Percentiles rank a stretch among this genome's conserved stretches.
Conservation (phyloP, 768 basidiomycete species). For the Trametes meyenii region DNA sequence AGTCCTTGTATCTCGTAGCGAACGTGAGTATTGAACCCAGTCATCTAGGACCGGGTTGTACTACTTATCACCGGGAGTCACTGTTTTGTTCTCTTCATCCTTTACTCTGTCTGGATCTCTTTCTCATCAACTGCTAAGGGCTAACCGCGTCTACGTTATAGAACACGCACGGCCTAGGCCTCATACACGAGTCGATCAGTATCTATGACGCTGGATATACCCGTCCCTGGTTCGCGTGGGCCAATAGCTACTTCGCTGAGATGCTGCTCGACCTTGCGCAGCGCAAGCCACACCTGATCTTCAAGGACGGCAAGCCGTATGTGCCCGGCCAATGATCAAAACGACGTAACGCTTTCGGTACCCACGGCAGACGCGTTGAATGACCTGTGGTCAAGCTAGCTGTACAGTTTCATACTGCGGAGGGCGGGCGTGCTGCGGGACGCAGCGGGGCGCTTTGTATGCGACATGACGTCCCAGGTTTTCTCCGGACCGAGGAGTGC, state of each 20-base stretch:
- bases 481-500: neutral
- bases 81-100: neutral
- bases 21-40: constrained; percentile 52
- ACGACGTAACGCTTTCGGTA: too few relatives aligned
- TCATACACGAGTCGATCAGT: constrained; percentile 75
- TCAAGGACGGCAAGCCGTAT: constrained; percentile 59
- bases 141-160: constrained; percentile 30
- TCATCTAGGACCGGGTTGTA: neutral
- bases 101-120: neutral
- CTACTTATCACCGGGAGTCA: too few relatives aligned
- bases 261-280: constrained; percentile 78
- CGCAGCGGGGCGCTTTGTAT: neutral
- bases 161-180: constrained; percentile 76
- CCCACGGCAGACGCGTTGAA: neutral
- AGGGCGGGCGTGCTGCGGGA: constrained; percentile 3
- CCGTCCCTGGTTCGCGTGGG: constrained; percentile 82
- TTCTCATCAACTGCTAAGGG: too few relatives aligned
- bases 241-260: constrained; percentile 82
- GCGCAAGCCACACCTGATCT: constrained; percentile 70
- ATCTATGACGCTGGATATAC: constrained; percentile 66
- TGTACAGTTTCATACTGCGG: constrained; percentile 10
- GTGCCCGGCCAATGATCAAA: constrained; percentile 46
- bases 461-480: neutral
- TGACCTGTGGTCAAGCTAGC: constrained; percentile 5
- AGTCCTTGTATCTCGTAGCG: constrained; percentile 62